Evolutionary conservation across 1,284 basidiomycete species (phyloP), one percentile per base, ranked within the genome.

Genomic region (Puccinia brachypodii): DNA sequence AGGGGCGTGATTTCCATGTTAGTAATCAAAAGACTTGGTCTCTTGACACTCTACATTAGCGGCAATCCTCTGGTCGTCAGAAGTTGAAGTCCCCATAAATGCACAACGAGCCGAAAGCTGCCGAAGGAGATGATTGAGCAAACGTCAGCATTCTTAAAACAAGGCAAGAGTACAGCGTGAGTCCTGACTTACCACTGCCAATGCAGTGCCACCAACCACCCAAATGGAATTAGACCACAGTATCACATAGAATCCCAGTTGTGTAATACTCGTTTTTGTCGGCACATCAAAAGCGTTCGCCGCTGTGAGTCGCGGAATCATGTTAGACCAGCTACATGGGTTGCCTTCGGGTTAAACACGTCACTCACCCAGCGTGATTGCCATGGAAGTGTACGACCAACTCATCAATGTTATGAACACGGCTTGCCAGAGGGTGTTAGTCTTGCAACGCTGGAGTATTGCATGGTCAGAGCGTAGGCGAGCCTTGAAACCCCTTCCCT

Each of bases 21-120:
- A 66, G 40, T 66, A 66, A 66, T 66, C 62, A 66, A 66, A 66
- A n/a, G 62, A 66, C 62, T 66, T 33, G 3, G 62, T 40, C 40
- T 16, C 56, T 60, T 60, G 62, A 66, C 36, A 40, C 36, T 38
- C 62, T 19, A n/a, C 62, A n/a, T 66, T 38, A 66, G 62, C 11
- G 33, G 62, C 28, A 22, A 16, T 22, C 14, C 40, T 31, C 40
- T 40, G 33, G 36, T 6, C 13, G n/a, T 25, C 40, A 66, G 62
- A 38, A 66, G 33, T n/a, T 2, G 19, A 16, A 9, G 31, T 14
- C 33, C 62, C 36, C 9, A 38, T 6, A 22, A 66, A 66, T n/a
- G 62, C 62, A n/a, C 19, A 16, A 22, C 62, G 33, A 66, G 62
- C 62, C 7, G 62, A 66, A 66, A 66, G 4, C 62, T 66, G 16